Evolutionary conservation across 2,329 filamentous ascomycete genomes (phyloP), one percentile per base, ranked within the genome.

Genomic region (Cercospora berteroae): DNA sequence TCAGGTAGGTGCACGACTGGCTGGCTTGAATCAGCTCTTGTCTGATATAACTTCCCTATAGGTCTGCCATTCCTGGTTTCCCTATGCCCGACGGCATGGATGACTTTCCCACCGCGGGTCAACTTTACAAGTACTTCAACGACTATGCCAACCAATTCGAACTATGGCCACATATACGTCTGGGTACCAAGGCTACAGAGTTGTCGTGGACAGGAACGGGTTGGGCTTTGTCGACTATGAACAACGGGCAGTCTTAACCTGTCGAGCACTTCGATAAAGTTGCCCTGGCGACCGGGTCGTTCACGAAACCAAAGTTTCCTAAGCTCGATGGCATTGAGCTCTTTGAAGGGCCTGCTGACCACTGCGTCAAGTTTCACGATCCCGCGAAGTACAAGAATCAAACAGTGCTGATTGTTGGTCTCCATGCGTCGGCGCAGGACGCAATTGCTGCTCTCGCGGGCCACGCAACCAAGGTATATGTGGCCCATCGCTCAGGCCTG

Each of bases 331-430:
- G 77, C 0, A 60, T 76, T 12, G 79, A 80, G 0, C 72, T 74
- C 18, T 83, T 82, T 39, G 55, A 77, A 20, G 81, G 81, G 8
- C 70, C 75, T 1, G 69, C 81, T 3, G 74, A 83, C 2, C 83
- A 85, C 65, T 68, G 69, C 18, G 67, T 65, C 65, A 69, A 64
- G 39, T 56, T 59, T 7, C 18, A 71, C 42, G 77, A 77, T 3
- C 73, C 78, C 2, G 71, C 75, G 1, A 71, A 74, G 18, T 83
- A 82, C 71, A 75, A 77, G 12, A 79, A 74, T 6, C 56, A 55
- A 33, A 81, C 74, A 9, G 80, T 84, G 2, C 65, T 84, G 0
- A 74, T 85, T 0, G 74, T 84, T 2, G 83, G 83, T 5, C 71
- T 83, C 27, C 79, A 80, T 16, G 80, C 79, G 56, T 82, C 80